Conservation (phyloP, 495 filamentous ascomycete genomes). For the Aspergillus saccharolyticus region DNA sequence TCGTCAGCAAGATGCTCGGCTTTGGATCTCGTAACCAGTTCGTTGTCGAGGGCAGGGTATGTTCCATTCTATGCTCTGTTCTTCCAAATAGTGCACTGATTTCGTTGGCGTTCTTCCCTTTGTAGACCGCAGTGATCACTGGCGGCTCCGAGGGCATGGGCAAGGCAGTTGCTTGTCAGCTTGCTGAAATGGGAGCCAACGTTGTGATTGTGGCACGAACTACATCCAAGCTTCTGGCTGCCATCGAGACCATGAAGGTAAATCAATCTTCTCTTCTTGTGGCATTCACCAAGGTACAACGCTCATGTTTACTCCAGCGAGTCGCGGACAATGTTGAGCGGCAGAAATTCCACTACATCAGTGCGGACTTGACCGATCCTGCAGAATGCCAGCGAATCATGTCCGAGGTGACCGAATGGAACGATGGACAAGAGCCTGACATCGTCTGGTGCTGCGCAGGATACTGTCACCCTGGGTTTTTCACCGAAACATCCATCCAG, state of each 20-base stretch:
- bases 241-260: conserved; percentile 62
- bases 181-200: conserved; percentile 80
- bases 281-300: not conserved
- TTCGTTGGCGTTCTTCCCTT: conserved; percentile 4
- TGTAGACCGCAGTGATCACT: conserved; percentile 77
- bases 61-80: conserved; percentile 18
- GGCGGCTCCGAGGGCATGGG: conserved; percentile 95
- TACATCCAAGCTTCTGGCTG: conserved; percentile 64
- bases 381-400: conserved; percentile 64
- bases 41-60: conserved; percentile 73
- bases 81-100: conserved; percentile 7
- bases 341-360: conserved; percentile 80
- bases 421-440: conserved; percentile 66
- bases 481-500: conserved; percentile 63
- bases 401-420: conserved; percentile 76
- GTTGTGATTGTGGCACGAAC: conserved; percentile 80
- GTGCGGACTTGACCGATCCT: conserved; percentile 70
- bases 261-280: not conserved
- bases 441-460: conserved; percentile 92
- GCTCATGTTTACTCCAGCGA: conserved; percentile 36
- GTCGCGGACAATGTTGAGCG: conserved; percentile 52
- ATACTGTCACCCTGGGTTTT: conserved; percentile 67
- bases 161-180: conserved; percentile 60
- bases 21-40: conserved; percentile 69
- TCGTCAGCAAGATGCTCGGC: conserved; percentile 56